phyloP scores from a whole-genome alignment of 108 stramenopile species.

The Pinguiococcus pyrenoidosus region DNA sequence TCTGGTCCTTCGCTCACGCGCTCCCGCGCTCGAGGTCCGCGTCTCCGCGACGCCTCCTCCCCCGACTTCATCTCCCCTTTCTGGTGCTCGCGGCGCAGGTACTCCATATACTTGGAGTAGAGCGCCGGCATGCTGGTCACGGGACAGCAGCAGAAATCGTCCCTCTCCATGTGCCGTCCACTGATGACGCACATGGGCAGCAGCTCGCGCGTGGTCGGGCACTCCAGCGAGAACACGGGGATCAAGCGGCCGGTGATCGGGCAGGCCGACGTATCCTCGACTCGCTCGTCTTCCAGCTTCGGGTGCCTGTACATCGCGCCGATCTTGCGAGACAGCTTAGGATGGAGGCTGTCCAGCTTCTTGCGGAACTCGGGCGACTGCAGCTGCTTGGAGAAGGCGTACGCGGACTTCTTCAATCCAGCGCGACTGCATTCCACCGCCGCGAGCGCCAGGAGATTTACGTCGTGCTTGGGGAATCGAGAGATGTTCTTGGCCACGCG shows the following conservation, averaged over 20 bases:
- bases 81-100: slow-evolving; percentile 25
- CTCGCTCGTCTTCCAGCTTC: slow-evolving; percentile 24
- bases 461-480: slow-evolving; percentile 39
- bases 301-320: slow-evolving; percentile 48
- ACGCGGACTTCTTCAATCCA: slow-evolving; percentile 38
- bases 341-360: slow-evolving; percentile 31
- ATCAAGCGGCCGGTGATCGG: slow-evolving; percentile 25
- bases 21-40: too few species aligned
- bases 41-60: too few species aligned
- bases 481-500: slow-evolving; percentile 40
- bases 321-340: slow-evolving; percentile 44
- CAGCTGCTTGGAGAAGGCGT: slow-evolving; percentile 39
- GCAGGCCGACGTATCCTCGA: slow-evolving; percentile 26
- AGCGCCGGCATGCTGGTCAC: slow-evolving; percentile 43
- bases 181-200: slow-evolving; percentile 50
- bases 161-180: slow-evolving; percentile 49
- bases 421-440: slow-evolving; percentile 51
- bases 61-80: too few species aligned
- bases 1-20: too few species aligned
- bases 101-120: slow-evolving; percentile 35
- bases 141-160: slow-evolving; percentile 52
- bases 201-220: slow-evolving; percentile 41
- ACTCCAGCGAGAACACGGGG: slow-evolving; percentile 31
- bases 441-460: slow-evolving; percentile 37
- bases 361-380: slow-evolving; percentile 32